Base-by-base conservation (phyloP, 768 basidiomycete species). In the Chiua virens region DNA sequence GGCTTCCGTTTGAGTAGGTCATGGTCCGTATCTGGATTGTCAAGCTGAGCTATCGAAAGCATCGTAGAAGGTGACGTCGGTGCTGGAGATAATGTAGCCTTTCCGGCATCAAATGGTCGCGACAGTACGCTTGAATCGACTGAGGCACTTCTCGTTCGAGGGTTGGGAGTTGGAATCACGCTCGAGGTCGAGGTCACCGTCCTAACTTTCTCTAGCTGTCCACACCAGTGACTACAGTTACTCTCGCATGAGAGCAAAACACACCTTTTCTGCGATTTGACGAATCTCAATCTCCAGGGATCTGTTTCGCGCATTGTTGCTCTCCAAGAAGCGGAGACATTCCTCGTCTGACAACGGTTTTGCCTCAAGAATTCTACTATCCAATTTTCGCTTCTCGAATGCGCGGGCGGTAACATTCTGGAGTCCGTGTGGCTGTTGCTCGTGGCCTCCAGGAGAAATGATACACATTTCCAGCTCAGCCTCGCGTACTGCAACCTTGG, bases 401-500 rank as follows among this genome's bases (percentile, higher is more conserved):
- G 23, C 25, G 21, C 35, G 54, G 3, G 22, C 22, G 8, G 30
- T 4, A 20, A 15, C 18, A 27, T 22, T 22, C 25, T 21, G 36
- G 41, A 11, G 41, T 42, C 42, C 55, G 15, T 8, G 32, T 22
- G 32, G 37, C 11, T 39, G 55, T 34, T 15, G 21, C 15, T 52
- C 52, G 8, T 11, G 14, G 18, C 47, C 52, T 32, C 49, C 34
- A 8, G 48, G 42, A 5, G 47, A 57, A n/a, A 59, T 51, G 15
- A 71, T 52, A 49, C 63, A 69, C 3, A 59, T 58, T 56, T 80
- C 79, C 6, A 85, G 68, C 55, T 83, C 79, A 0, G 75, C 75
- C 40, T 85, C 83, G n/a, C 82, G 72, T 6, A 77, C 74, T 0
- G 82, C 79, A 5, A 86, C 62, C 61, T 77, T 76, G 0, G 82